These are phyloP conservation scores for Neostapfia colusana DNA, from an alignment of 176 grass and related monocot species.

Conservation along the genomic window DNA sequence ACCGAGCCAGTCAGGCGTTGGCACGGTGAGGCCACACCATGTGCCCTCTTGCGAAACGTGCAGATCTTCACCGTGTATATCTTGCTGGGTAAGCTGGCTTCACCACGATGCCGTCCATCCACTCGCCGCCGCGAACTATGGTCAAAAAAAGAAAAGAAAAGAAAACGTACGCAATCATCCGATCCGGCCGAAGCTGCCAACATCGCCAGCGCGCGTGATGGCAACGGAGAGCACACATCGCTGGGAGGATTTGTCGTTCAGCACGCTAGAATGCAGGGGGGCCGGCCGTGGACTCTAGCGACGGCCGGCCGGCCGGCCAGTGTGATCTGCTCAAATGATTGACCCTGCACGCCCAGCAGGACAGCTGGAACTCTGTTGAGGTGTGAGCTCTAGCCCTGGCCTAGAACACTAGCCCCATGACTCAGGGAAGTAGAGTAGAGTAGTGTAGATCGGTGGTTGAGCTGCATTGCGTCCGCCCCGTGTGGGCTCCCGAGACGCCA, in stretches of 20 bases:
- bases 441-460: no score
- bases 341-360: neutral
- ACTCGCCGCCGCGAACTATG: neutral
- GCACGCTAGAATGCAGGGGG: neutral
- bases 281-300: constrained; percentile 4
- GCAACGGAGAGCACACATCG: constrained; percentile 30
- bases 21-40: neutral
- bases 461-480: no score
- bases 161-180: neutral
- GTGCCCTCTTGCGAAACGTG: neutral
- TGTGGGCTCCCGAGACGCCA: no score
- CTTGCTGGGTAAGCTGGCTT: constrained; percentile 23
- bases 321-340: neutral
- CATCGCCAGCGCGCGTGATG: constrained; percentile 9
- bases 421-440: no score
- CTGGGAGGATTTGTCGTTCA: constrained; percentile 35
- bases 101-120: neutral
- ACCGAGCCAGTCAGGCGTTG: constrained; percentile 2
- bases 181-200: neutral
- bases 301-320: neutral
- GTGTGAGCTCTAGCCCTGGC: neutral
- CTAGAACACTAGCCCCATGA: neutral
- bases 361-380: neutral
- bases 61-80: neutral
- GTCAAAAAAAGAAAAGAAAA: neutral